Conservation (phyloP, 1,139 yeast genomes). For the Kodamaea arcana region DNA sequence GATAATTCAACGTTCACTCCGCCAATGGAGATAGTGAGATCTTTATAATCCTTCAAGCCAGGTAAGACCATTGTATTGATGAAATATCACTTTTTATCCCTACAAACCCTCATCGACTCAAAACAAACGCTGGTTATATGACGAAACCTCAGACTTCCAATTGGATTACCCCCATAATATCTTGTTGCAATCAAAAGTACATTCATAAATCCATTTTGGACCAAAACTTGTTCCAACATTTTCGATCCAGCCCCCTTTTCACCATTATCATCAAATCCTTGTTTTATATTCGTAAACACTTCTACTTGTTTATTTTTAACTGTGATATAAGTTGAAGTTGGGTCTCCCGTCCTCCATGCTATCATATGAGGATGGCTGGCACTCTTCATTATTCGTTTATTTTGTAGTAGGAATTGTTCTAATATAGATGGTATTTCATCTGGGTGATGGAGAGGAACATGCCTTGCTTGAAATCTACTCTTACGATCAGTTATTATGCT, state of each 20-base stretch:
- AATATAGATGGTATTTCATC: slow-evolving; percentile 39
- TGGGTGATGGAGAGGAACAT: slow-evolving; percentile 31
- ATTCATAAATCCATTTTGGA: slow-evolving; percentile 44
- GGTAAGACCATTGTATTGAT: too few relatives aligned
- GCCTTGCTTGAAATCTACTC: slow-evolving; percentile 61
- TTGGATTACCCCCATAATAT: slow-evolving; percentile 70
- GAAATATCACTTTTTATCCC: too few relatives aligned
- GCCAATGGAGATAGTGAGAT: too few relatives aligned
- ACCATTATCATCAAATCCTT: slow-evolving; percentile 60
- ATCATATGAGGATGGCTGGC: slow-evolving; percentile 66
- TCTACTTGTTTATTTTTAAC: neutral
- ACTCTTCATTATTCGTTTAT: slow-evolving; percentile 40
- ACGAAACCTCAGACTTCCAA: slow-evolving; percentile 63
- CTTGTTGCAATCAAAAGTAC: slow-evolving; percentile 60
- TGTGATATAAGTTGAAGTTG: neutral
- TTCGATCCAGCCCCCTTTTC: slow-evolving; percentile 64
- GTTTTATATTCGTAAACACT: slow-evolving; percentile 30
- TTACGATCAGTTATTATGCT: slow-evolving; percentile 38
- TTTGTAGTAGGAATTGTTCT: slow-evolving; percentile 28
- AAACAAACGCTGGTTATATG: slow-evolving; percentile 53
- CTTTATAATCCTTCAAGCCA: too few relatives aligned
- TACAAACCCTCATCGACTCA: slow-evolving; percentile 41
- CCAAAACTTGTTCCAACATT: slow-evolving; percentile 46
- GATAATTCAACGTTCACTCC: too few relatives aligned
- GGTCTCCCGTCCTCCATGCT: slow-evolving; percentile 58